Conservation (phyloP, 1,284 basidiomycete genomes). For the Austroboletus novae-zelandiae region DNA sequence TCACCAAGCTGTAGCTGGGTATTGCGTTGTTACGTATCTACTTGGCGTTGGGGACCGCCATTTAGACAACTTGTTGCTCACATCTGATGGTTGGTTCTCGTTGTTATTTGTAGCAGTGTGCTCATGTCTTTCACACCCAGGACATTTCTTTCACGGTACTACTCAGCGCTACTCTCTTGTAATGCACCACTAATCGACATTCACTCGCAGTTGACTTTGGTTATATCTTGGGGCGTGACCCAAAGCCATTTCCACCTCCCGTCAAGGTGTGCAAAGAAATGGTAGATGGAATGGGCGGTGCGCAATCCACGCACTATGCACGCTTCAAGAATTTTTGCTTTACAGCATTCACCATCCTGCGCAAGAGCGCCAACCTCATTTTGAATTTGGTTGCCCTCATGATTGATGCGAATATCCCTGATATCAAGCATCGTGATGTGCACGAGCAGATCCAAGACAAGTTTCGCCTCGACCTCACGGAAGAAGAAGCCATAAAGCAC, state of each 20-base stretch:
- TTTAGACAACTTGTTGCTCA: constrained; percentile 91
- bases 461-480: constrained; percentile 89
- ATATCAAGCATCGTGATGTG: constrained; percentile 91
- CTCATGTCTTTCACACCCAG: constrained; percentile 31
- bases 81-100: constrained; percentile 76
- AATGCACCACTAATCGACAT: constrained; percentile 11
- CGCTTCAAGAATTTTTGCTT: constrained; percentile 97
- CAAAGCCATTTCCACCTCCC: constrained; percentile 96
- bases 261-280: constrained; percentile 99
- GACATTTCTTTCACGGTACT: constrained; percentile 83
- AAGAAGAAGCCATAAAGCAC: constrained; percentile 96
- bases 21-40: constrained; percentile 97
- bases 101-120: not conserved
- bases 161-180: not conserved
- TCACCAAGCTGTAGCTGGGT: constrained; percentile 69
- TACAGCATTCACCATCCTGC: constrained; percentile 92
- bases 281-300: constrained; percentile 99
- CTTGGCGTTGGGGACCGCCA: constrained; percentile 98
- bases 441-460: constrained; percentile 93
- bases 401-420: constrained; percentile 97
- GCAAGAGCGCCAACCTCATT: constrained; percentile 98
- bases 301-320: constrained; percentile 87
- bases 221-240: constrained; percentile 96
- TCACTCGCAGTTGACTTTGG: constrained; percentile 86
- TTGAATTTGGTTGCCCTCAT: constrained; percentile 95